Percentiles rank a stretch among this genome's conserved stretches.
These are phyloP conservation scores for Colletotrichum melonis DNA, from an alignment of 2,329 filamentous ascomycete genomes.

Conservation along the genomic window DNA sequence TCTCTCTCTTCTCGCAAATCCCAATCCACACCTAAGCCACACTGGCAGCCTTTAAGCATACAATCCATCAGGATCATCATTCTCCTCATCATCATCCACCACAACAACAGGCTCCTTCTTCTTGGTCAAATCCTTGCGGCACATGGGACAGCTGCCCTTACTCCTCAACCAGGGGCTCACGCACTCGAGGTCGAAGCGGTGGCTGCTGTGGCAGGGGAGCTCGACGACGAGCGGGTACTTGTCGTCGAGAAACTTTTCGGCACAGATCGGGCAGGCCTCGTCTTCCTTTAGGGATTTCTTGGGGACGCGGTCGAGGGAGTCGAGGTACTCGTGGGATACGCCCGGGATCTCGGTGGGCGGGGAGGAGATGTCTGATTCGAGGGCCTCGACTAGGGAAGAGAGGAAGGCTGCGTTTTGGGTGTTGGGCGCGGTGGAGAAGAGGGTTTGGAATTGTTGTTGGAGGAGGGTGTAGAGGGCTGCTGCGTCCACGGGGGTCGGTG, in stretches of 20 bases:
- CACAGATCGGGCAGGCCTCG: conserved; percentile 72
- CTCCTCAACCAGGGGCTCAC: conserved; percentile 73
- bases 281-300: conserved; percentile 61
- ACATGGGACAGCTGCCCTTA: conserved; percentile 74
- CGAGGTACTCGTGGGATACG: conserved; percentile 69
- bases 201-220: conserved; percentile 69
- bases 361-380: conserved; percentile 63
- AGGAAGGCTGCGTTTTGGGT: conserved; percentile 62
- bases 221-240: conserved; percentile 72
- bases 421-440: conserved; percentile 60
- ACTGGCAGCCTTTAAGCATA: conserved; percentile 48
- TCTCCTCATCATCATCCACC: conserved; percentile 62
- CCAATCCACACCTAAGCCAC: no score
- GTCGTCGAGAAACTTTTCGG: conserved; percentile 71
- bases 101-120: conserved; percentile 60
- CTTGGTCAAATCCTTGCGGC: conserved; percentile 68
- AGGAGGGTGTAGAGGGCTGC: conserved; percentile 68
- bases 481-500: conserved; percentile 70
- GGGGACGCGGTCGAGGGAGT: conserved; percentile 68
- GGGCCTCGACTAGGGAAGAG: conserved; percentile 55
- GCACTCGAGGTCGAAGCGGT: conserved; percentile 75
- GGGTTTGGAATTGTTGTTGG: conserved; percentile 67
- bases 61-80: conserved; percentile 62
- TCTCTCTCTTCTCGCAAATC: neutral
- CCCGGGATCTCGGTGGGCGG: conserved; percentile 65